Conservation (phyloP, 2,329 filamentous ascomycete species). For the Huntiella omanensis region DNA sequence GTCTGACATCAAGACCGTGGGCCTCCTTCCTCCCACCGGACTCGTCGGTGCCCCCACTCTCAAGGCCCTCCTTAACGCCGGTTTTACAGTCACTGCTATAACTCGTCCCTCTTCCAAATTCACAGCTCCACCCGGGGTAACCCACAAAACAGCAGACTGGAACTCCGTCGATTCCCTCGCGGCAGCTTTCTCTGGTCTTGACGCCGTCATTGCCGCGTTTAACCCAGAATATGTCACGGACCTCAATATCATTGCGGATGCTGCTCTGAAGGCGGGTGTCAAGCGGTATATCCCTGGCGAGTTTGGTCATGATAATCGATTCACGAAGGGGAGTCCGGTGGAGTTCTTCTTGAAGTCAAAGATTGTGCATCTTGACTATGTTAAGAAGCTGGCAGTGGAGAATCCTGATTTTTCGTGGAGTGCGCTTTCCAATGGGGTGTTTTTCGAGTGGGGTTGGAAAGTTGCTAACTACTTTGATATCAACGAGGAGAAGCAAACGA, state of each 20-base stretch:
- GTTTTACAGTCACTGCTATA: constrained; percentile 35
- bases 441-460: constrained; percentile 30
- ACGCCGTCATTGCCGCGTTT: constrained; percentile 30
- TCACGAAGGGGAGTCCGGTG: constrained; percentile 17
- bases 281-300: constrained; percentile 44
- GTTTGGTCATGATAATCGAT: constrained; percentile 23
- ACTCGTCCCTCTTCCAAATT: constrained; percentile 26
- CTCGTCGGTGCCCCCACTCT: constrained; percentile 23
- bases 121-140: constrained; percentile 19
- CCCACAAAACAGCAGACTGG: constrained; percentile 29
- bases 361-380: constrained; percentile 21
- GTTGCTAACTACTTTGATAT: constrained; percentile 20
- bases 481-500: constrained; percentile 22
- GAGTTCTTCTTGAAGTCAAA: constrained; percentile 31
- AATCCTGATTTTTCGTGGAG: constrained; percentile 31
- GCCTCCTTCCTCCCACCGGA: constrained; percentile 22
- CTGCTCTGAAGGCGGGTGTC: constrained; percentile 38
- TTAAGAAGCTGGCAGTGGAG: constrained; percentile 22
- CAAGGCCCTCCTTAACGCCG: constrained; percentile 19
- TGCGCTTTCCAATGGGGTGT: constrained; percentile 24
- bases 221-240: constrained; percentile 21
- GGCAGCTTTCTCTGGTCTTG: constrained; percentile 32
- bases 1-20: constrained; percentile 20
- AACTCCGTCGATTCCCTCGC: constrained; percentile 28
- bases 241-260: constrained; percentile 31